These are phyloP conservation scores for Termitomyces bulborhizus DNA, from an alignment of 768 basidiomycete species.

Conservation along the genomic window DNA sequence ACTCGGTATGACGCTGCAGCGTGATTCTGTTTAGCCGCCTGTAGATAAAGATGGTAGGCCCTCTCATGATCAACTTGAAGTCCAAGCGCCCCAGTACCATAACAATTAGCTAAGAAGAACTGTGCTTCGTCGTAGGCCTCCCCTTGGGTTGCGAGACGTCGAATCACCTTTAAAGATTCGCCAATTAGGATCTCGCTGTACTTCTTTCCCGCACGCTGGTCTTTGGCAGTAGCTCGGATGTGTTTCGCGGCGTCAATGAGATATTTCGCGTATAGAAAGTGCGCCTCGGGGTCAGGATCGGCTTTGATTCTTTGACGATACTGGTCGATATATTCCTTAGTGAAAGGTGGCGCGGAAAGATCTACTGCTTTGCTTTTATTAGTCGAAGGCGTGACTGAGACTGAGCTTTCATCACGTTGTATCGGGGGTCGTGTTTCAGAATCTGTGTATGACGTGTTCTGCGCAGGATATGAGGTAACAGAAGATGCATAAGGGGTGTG, in stretches of 20 bases:
- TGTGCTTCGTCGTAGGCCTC: conserved; percentile 94
- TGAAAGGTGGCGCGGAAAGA: conserved; percentile 78
- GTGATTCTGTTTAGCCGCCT: conserved; percentile 97
- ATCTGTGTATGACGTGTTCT: conserved; percentile 26
- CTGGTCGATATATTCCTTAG: conserved; percentile 95
- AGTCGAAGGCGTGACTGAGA: conserved; percentile 50
- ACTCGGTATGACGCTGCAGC: conserved; percentile 93
- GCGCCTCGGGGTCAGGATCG: conserved; percentile 97
- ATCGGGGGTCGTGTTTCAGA: conserved; percentile 53
- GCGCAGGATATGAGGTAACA: conserved; percentile 20
- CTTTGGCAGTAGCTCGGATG: conserved; percentile 65
- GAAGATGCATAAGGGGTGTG: conserved; percentile 13
- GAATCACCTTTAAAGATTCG: conserved; percentile 89
- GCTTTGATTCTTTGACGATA: conserved; percentile 96
- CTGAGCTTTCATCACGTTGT: conserved; percentile 50
- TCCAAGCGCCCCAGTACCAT: conserved; percentile 94
- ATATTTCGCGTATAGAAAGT: conserved; percentile 97
- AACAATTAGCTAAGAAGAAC: conserved; percentile 96
- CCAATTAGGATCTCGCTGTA: conserved; percentile 83
- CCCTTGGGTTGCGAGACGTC: conserved; percentile 87
- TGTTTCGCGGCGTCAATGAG: conserved; percentile 97
- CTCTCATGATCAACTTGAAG: conserved; percentile 96
- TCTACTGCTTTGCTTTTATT: conserved; percentile 79
- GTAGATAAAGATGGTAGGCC: conserved; percentile 94
- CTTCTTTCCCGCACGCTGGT: conserved; percentile 81